Evolutionary conservation across 306 rosid genomes (phyloP).

Genomic region (Begonia loranthoides): DNA sequence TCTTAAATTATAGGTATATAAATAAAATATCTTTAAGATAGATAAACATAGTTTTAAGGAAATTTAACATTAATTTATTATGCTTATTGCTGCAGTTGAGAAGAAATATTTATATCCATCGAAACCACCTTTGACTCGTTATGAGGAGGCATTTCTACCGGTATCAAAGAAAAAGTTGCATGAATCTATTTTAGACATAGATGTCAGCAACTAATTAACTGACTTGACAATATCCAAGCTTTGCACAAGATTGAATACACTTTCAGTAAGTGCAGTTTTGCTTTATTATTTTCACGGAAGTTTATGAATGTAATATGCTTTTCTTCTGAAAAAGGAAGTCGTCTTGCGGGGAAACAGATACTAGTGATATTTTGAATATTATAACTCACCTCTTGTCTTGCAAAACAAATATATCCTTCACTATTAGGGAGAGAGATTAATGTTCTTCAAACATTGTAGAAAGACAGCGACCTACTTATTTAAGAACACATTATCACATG

Average conservation of each 20-base stretch:
- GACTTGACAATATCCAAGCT: slow-evolving; percentile 34
- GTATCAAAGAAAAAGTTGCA: slow-evolving; percentile 29
- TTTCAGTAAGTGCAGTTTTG: slow-evolving; percentile 27
- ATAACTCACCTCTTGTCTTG: background rate
- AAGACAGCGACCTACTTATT: background rate
- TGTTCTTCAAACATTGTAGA: background rate
- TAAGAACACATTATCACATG: background rate
- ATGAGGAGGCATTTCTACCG: slow-evolving; percentile 22
- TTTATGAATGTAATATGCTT: too few species aligned
- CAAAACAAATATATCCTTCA: background rate
- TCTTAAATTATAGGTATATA: too few species aligned
- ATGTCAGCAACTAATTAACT: slow-evolving; percentile 26
- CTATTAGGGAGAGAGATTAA: background rate
- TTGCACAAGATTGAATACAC: slow-evolving; percentile 38
- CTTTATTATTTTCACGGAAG: background rate
- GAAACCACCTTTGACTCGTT: slow-evolving; percentile 41
- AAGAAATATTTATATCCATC: slow-evolving; percentile 35
- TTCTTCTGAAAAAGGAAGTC: background rate
- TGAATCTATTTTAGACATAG: slow-evolving; percentile 25
- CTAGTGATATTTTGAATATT: background rate
- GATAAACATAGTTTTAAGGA: too few species aligned
- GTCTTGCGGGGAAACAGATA: background rate
- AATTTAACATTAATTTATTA: too few species aligned
- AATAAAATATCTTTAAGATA: too few species aligned
- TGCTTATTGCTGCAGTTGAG: slow-evolving; percentile 30